These are phyloP conservation scores for Prillingera fragicola DNA, from an alignment of 1,284 basidiomycete species.

Conservation along the genomic window DNA sequence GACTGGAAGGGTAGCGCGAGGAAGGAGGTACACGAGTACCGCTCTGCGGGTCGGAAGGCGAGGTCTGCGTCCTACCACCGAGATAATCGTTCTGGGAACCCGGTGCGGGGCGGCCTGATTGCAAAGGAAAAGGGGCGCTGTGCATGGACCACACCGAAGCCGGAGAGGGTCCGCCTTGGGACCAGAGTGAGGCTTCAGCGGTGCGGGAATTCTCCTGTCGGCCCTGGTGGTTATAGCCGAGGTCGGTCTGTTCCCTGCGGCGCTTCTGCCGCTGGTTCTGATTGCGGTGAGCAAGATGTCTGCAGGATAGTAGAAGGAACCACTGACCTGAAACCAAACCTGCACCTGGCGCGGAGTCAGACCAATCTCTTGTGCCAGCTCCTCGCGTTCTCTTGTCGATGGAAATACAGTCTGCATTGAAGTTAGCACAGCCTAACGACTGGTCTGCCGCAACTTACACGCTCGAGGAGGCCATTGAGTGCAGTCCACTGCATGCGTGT, in stretches of 20 bases:
- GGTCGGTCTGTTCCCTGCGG: conserved; percentile 23
- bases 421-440: not conserved
- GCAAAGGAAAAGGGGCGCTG: too few relatives aligned
- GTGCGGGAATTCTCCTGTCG: too few relatives aligned
- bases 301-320: not conserved
- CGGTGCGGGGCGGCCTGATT: too few relatives aligned
- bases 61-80: too few relatives aligned
- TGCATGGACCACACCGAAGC: too few relatives aligned
- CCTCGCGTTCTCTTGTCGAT: conserved; percentile 29
- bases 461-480: conserved; percentile 18
- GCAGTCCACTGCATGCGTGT: conserved; percentile 19
- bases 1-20: too few relatives aligned
- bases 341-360: conserved; percentile 44
- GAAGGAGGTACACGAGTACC: too few relatives aligned
- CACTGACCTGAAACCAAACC: conserved; percentile 47
- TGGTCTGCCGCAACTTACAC: conserved; percentile 16
- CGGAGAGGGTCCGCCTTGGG: too few relatives aligned
- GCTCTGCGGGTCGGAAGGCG: too few relatives aligned
- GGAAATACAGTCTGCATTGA: conserved; percentile 41
- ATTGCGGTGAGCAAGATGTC: not conserved
- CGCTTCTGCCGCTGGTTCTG: conserved; percentile 45
- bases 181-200: too few relatives aligned
- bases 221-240: not conserved
- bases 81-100: too few relatives aligned
- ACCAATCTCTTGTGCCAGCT: conserved; percentile 31